Base-by-base conservation (phyloP, 2,329 filamentous ascomycete species). In the Exserohilum rostratum region DNA sequence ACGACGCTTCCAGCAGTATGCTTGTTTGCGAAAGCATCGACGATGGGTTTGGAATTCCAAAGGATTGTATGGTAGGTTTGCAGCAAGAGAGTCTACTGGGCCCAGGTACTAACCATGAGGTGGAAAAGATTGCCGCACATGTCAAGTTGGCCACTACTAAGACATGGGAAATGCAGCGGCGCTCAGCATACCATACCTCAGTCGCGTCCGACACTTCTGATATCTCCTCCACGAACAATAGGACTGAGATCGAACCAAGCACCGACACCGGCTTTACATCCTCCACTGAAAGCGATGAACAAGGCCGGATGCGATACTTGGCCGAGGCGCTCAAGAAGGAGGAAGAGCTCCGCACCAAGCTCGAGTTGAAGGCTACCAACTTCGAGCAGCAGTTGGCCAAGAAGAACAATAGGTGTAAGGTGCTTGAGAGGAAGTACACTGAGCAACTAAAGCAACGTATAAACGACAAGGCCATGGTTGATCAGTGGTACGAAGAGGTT, bases 391-490 rank as follows among this genome's bases (percentile, higher is more conserved):
- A 40, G 5, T 4, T 30, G 11, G 13, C 13, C 35, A 43, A 25
- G 4, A 17, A 39, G 5, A 10, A 29, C 2, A 13, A 15, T 9
- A 15, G 13, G 1, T 48, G 43, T 11, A 5, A 53, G 15, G n/a
- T n/a, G 5, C 50, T 53, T 3, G 22, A 49, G 17, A 22, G 37
- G 11, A 42, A 44, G 13, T 33, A 49, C n/a, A n/a, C 17, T 4
- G 31, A 49, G 11, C 45, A 53, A n/a, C 38, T 13, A 6, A 11
- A 12, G 18, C 50, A 53, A 15, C 38, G 45, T 1, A 6, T 44
- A 3, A 49, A 48, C 2, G 45, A 53, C n/a, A 53, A 49, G 25
- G 31, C 5, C 11, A 12, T 53, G 12, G 17, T 44, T 11, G 38
- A 53, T 4, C 9, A 27, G 6, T 48, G 31, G 3, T 48, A 4